Evolutionary conservation across 345 rosid genomes (phyloP).

Genomic region (Melaleuca alternifolia): DNA sequence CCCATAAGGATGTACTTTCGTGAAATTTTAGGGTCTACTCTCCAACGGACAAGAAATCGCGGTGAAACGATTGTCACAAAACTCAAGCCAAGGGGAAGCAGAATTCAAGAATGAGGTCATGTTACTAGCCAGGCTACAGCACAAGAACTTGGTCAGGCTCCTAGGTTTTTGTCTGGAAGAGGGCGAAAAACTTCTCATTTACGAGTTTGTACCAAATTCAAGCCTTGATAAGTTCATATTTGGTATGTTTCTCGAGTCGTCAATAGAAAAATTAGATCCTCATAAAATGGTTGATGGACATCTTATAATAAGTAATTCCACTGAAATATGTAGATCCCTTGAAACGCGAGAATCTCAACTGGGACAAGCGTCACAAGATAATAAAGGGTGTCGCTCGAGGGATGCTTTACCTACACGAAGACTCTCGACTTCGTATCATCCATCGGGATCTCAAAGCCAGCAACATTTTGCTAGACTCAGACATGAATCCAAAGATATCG

Average conservation of each 20-base stretch:
- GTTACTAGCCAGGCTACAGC: no score
- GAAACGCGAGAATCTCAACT: not conserved
- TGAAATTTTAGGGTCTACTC: constrained; percentile 10
- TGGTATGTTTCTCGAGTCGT: constrained; percentile 3
- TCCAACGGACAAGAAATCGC: no score
- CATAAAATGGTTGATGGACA: not conserved
- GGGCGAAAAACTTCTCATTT: constrained; percentile 31
- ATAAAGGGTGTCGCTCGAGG: constrained; percentile 30
- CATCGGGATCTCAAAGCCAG: constrained; percentile 36
- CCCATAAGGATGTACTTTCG: no score
- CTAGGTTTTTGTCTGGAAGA: constrained; percentile 27
- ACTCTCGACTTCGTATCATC: constrained; percentile 37
- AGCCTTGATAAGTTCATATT: constrained; percentile 36
- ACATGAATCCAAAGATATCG: constrained; percentile 44
- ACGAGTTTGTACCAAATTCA: constrained; percentile 32
- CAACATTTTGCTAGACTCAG: constrained; percentile 33
- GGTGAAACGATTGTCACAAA: no score
- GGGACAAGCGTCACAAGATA: not conserved
- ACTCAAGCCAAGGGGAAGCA: no score
- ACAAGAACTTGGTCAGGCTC: no score
- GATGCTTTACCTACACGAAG: constrained; percentile 37
- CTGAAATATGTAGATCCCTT: not conserved
- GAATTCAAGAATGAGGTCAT: no score
- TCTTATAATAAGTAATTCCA: not conserved
- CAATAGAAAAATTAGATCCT: not conserved